These are phyloP conservation scores for Neurospora tetrasperma DNA, from an alignment of 495 filamentous ascomycete species.

Conservation along the genomic window DNA sequence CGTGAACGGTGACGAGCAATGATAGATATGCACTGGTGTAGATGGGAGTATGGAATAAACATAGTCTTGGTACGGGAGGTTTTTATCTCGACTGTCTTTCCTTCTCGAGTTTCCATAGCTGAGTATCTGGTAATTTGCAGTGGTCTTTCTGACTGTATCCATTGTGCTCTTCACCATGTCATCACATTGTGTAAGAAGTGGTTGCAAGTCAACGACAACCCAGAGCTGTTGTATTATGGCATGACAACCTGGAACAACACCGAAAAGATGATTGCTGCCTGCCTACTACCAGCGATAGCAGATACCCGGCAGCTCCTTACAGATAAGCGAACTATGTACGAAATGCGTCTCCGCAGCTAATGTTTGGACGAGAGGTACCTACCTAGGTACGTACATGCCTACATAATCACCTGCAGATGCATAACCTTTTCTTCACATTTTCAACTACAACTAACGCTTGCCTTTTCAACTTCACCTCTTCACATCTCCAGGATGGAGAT, in stretches of 20 bases:
- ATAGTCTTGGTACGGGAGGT: conserved; percentile 4
- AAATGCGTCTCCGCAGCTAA: background rate
- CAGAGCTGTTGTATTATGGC: background rate
- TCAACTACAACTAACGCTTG: background rate
- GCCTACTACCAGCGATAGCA: background rate
- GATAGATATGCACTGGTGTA: conserved; percentile 13
- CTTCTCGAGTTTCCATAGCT: background rate
- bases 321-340: background rate
- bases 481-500: background rate
- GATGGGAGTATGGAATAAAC: conserved; percentile 2
- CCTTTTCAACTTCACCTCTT: background rate
- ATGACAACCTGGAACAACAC: background rate
- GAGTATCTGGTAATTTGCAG: background rate
- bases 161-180: background rate
- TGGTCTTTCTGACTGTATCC: background rate
- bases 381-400: no score
- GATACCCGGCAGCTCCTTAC: background rate
- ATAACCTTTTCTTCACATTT: background rate
- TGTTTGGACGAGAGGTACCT: background rate
- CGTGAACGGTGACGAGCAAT: background rate
- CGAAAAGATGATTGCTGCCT: background rate
- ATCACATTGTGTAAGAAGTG: background rate
- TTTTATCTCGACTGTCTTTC: background rate
- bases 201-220: background rate
- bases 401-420: background rate